Base-by-base conservation (phyloP, 768 basidiomycete genomes). In the Boletus rubescentipes region DNA sequence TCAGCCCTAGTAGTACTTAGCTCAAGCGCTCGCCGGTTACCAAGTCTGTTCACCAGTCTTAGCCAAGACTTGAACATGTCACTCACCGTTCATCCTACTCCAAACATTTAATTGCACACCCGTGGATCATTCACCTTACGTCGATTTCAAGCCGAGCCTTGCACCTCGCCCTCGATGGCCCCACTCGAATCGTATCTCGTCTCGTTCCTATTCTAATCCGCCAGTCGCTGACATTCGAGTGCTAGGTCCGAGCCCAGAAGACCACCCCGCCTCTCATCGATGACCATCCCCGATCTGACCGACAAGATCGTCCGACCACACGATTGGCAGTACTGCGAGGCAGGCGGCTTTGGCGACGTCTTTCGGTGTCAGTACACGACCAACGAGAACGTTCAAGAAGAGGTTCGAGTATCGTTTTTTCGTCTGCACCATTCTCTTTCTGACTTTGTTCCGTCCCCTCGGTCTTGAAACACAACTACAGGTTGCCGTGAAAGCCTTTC, bases 401-500 rank as follows among this genome's bases (percentile, higher is more conserved):
- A 54, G 47, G 57, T 58, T 10, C 12, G 36, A 37, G 12, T 15
- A 8, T 23, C 16, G 2, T 46, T 18, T 46, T 18, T 37, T 32
- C n/a, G 10, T 20, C 23, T 23, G 4, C 16, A 14, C 7, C 1
- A 4, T 12, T 5, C 29, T 16, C 38, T 20, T 7, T 5, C 14
- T 20, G 31, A 39, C 20, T n/a, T 12, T 26, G 26, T 1, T n/a
- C 9, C 14, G 21, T 26, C 12, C 41, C 10, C n/a, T 42, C 11
- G n/a, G 3, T 23, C 4, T 31, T 9, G 11, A n/a, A 9, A 26
- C 6, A 26, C 26, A 26, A 4, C 26, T 26, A 26, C 12, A 58
- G 57, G 57, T 58, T 15, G 48, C 57, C 4, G 55, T 51, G 39
- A 46, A 58, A 32, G 49, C 29, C 5, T 58, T 51, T 47, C 44